Evolutionary conservation across 2,329 filamentous ascomycete genomes (phyloP).

Genomic region (Penicillium sp.): DNA sequence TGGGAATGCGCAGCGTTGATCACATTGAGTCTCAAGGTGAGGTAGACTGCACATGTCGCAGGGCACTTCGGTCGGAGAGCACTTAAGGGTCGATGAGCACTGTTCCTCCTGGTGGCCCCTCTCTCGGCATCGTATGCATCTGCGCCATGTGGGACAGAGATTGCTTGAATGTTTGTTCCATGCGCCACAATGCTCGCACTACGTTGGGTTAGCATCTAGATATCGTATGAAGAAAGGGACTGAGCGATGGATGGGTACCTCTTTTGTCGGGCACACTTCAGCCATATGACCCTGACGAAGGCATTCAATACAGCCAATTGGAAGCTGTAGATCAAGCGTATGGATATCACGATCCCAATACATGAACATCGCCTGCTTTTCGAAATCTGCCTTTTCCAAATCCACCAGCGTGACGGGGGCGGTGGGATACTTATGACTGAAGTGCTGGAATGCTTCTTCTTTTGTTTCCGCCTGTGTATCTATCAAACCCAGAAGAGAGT

Average conservation of each 20-base stretch:
- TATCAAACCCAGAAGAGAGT: background rate
- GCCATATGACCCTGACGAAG: slow-evolving; percentile 48
- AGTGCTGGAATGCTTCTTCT: slow-evolving; percentile 39
- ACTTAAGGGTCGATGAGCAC: slow-evolving; percentile 64
- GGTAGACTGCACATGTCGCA: slow-evolving; percentile 64
- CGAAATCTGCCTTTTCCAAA: slow-evolving; percentile 43
- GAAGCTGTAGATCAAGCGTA: slow-evolving; percentile 45
- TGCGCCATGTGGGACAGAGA: slow-evolving; percentile 45
- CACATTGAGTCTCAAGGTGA: slow-evolving; percentile 66
- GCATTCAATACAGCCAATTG: slow-evolving; percentile 49
- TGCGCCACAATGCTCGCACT: slow-evolving; percentile 49
- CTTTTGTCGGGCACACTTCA: slow-evolving; percentile 47
- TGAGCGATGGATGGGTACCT: slow-evolving; percentile 35
- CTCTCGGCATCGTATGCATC: slow-evolving; percentile 63
- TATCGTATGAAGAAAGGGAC: background rate
- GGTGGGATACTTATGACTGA: slow-evolving; percentile 39
- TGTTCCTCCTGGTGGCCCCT: slow-evolving; percentile 59
- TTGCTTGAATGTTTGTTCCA: slow-evolving; percentile 46
- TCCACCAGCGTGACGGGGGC: slow-evolving; percentile 42
- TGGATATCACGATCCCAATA: slow-evolving; percentile 44
- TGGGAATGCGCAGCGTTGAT: slow-evolving; percentile 59
- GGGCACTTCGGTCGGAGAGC: slow-evolving; percentile 56
- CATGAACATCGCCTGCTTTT: slow-evolving; percentile 44
- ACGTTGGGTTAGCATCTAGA: slow-evolving; percentile 4
- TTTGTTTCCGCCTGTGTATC: slow-evolving; percentile 28